Evolutionary conservation across 2,329 filamentous ascomycete species (phyloP), one percentile per base, ranked within the genome.

Genomic region (Teratosphaeria zuluensis): DNA sequence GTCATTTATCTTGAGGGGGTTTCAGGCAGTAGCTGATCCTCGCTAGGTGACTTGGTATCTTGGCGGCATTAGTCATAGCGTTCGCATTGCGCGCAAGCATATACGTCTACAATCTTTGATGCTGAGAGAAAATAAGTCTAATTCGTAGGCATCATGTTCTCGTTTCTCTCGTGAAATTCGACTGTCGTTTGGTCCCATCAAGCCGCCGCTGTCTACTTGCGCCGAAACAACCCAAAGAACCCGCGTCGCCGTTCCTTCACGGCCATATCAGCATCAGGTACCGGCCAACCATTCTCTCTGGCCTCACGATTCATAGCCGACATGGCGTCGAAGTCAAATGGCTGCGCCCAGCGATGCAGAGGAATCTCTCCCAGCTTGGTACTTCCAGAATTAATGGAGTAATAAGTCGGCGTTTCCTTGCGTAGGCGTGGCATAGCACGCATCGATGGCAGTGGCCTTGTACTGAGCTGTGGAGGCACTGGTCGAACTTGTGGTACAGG

Each of bases 341-440:
- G 75, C 57, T 60, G 68, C 0, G 70, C 68, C 77, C 77, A 78
- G 53, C 73, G 71, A 42, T 73, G 70, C 66, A 77, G 66, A 4
- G 77, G 77, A 5, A 79, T 78, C 62, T 79, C 77, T 51, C 77
- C 77, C 8, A 79, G 68, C 65, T 78, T 77, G 3, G 77, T 79
- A 64, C 75, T 76, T 21, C 74, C 74, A 11, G 75, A 76, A 4
- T 75, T 73, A 57, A 77, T 73, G 1, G 76, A 77, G 58, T 76
- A 76, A 42, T 68, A 70, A 8, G 73, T 76, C 6, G 70, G 73
- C 2, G 73, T 76, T 0, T 62, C 56, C 51, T 75, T 71, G 8
- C 69, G 60, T 58, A 69, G 64, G 30, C 72, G 69, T 21, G 65
- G 65, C 11, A 60, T 61, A 4, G 58, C 53, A 42, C 56, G 54